Evolutionary conservation across 2,329 filamentous ascomycete species (phyloP).

Genomic region (Lecanosticta acicola): DNA sequence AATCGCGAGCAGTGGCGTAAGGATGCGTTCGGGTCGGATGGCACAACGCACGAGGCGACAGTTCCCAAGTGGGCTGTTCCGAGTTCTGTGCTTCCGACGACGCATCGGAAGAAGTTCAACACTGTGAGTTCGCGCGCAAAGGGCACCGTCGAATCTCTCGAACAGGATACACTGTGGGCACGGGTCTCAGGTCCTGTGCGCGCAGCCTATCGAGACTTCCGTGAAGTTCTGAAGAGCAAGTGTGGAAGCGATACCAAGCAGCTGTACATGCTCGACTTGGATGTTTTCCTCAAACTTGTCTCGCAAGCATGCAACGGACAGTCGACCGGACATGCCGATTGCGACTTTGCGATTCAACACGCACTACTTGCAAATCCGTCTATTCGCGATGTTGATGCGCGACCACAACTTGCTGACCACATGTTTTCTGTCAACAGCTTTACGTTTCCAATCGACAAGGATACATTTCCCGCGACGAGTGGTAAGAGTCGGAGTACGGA

Average conservation of each 20-base stretch:
- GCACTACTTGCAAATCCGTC: constrained; percentile 16
- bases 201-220: constrained; percentile 16
- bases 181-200: constrained; percentile 14
- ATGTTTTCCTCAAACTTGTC: constrained; percentile 24
- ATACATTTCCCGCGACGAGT: constrained; percentile 23
- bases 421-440: constrained; percentile 25
- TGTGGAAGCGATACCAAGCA: constrained; percentile 12
- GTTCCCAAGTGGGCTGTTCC: constrained; percentile 29
- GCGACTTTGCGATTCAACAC: constrained; percentile 15
- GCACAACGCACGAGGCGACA: constrained; percentile 12
- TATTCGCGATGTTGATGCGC: constrained; percentile 11
- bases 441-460: constrained; percentile 24
- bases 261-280: constrained; percentile 21
- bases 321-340: constrained; percentile 13
- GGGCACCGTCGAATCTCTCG: not conserved
- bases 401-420: constrained; percentile 22
- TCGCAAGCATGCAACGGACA: constrained; percentile 15
- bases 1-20: constrained; percentile 11
- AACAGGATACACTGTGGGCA: constrained; percentile 10
- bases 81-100: constrained; percentile 16
- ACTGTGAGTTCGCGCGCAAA: not conserved
- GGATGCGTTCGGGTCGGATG: constrained; percentile 17
- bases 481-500: constrained; percentile 45
- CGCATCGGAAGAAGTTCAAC: not conserved
- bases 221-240: constrained; percentile 3